These are phyloP conservation scores for Vitis cinerea DNA, from an alignment of 164 flowering plant genomes.

Conservation along the genomic window DNA sequence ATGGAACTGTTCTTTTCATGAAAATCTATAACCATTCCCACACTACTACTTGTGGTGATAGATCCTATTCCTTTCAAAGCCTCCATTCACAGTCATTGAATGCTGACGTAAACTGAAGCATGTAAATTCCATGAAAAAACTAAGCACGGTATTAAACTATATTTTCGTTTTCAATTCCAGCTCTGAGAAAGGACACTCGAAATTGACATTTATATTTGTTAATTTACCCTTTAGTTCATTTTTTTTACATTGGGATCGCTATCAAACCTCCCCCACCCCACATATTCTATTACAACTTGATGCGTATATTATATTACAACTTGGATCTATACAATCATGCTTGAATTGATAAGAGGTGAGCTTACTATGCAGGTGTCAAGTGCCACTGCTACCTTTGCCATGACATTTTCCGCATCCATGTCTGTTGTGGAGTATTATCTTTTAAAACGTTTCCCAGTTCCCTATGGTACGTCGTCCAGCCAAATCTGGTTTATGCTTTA, in stretches of 20 bases:
- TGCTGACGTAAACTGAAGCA: too few species aligned
- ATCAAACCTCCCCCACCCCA: too few species aligned
- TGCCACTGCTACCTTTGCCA: slow-evolving; percentile 49
- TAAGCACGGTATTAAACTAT: too few species aligned
- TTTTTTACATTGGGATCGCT: not conserved
- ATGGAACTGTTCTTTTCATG: too few species aligned
- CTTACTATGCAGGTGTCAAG: slow-evolving; percentile 37
- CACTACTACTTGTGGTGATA: too few species aligned
- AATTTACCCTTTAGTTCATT: not conserved
- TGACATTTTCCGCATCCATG: slow-evolving; percentile 50
- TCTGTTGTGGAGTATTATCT: slow-evolving; percentile 47
- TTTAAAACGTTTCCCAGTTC: slow-evolving; percentile 43
- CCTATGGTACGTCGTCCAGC: slow-evolving; percentile 30
- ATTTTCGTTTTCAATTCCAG: not conserved
- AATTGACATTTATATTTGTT: not conserved
- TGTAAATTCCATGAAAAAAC: too few species aligned
- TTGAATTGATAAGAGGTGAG: not conserved
- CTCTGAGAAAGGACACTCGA: not conserved
- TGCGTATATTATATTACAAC: too few species aligned
- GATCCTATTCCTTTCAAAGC: too few species aligned
- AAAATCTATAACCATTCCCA: too few species aligned
- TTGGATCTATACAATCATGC: not conserved
- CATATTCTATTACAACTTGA: too few species aligned
- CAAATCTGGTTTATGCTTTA: not conserved
- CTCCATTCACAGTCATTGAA: too few species aligned